phyloP scores from a whole-genome alignment of 139 green algal species.

The Zygnema circumcarinatum region DNA sequence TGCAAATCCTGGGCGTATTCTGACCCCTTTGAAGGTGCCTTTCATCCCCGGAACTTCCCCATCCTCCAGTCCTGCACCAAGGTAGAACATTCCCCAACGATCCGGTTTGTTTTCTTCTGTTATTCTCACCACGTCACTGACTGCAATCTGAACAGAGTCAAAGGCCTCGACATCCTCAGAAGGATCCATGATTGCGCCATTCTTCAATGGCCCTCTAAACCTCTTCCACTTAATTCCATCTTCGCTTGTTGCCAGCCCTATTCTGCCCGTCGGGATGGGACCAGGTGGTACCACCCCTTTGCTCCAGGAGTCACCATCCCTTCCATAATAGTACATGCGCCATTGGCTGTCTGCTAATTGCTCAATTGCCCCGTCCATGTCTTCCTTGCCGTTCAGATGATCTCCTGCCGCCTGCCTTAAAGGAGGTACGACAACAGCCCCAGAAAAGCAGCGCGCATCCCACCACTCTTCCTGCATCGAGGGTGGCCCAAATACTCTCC shows the following conservation, averaged over 20 bases:
- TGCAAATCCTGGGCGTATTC: background rate
- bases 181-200: conserved; percentile 33
- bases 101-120: background rate
- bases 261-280: conserved; percentile 21
- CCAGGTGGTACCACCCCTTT: conserved; percentile 19
- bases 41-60: conserved; percentile 8
- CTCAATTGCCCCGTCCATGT: background rate
- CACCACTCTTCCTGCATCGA: background rate
- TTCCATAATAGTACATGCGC: conserved; percentile 52
- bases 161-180: conserved; percentile 23
- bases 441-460: conserved; percentile 35
- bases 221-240: conserved; percentile 34
- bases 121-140: background rate
- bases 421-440: conserved; percentile 14
- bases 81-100: background rate
- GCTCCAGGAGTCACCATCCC: conserved; percentile 12
- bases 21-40: background rate
- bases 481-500: too few species aligned
- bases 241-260: conserved; percentile 29
- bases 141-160: conserved; percentile 33
- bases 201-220: conserved; percentile 11
- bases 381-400: background rate
- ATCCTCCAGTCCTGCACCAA: background rate
- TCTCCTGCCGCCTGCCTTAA: background rate
- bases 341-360: background rate